Evolutionary conservation across 352 stramenopile species (phyloP), one percentile per base, ranked within the genome.

Genomic region (Plasmopara viticola): DNA sequence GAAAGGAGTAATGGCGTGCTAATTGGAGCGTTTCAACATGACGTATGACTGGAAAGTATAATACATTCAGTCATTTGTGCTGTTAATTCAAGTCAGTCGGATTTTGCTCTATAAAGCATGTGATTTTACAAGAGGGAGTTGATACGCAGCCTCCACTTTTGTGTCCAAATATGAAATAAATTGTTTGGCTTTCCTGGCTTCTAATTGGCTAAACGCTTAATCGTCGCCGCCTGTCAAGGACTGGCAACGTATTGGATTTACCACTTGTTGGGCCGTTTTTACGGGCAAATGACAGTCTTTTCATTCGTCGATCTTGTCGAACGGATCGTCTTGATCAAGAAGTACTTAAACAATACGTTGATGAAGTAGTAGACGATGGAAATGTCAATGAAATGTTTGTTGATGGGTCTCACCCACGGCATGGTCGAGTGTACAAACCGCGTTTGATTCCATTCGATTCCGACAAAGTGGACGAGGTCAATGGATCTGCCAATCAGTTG

Each of bases 301-400:
- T 96, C 65, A 94, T 96, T 51, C 83, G 84, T 9, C 81, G 86
- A 0, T 90, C 76, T 12, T 93, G 92, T 53, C 62, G 61, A 1
- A 62, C 84, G 43, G 81, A 94, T 43, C 50, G 56, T 35, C 54
- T 92, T 0, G 92, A 94, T 68, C 90, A 93, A 52, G 59, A 91
- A n/a, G 76, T 94, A 29, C 68, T 96, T 9, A 68, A 89, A 51
- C 65, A 78, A 25, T 96, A 96, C 45, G 75, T 96, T 31, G 78
- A 95, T 44, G 77, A 93, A 48, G 49, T 95, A 10, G 51, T 95
- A 34, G 48, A 62, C 33, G 81, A 93, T 57, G 84, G 86, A 5
- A 87, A 90, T 40, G 78, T 82, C 7, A 60, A 95, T 7, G 87
- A 95, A 64, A 78, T 95, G 48, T 96, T 96, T 53, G 73, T 95